Conservation (phyloP, 2,329 filamentous ascomycete genomes). For the Fusarium begoniae region DNA sequence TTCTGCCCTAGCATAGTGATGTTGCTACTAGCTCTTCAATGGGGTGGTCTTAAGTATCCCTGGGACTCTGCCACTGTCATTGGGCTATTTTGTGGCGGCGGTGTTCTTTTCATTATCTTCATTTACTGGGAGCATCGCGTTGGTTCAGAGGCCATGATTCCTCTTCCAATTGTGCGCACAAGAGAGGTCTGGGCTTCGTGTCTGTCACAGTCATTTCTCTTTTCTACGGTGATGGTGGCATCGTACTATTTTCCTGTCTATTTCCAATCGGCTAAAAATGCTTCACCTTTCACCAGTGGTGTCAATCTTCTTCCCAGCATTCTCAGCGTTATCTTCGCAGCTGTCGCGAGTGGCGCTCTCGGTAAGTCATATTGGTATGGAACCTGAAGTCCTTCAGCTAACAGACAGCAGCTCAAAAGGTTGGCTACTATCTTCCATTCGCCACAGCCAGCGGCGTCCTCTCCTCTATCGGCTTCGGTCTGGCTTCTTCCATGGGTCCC, state of each 20-base stretch:
- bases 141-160: conserved; percentile 61
- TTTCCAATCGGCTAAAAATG: conserved; percentile 58
- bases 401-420: conserved; percentile 32
- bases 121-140: conserved; percentile 54
- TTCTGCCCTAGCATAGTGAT: conserved; percentile 58
- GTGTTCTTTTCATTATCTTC: conserved; percentile 53
- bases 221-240: conserved; percentile 54
- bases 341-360: conserved; percentile 35
- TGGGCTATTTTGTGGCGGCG: conserved; percentile 56
- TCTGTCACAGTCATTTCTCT: conserved; percentile 54
- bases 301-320: conserved; percentile 44
- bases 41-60: conserved; percentile 57
- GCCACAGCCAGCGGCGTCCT: conserved; percentile 49
- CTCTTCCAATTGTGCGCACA: conserved; percentile 53
- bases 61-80: conserved; percentile 58
- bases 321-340: conserved; percentile 38
- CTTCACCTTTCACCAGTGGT: conserved; percentile 42
- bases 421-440: conserved; percentile 57
- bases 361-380: conserved; percentile 4
- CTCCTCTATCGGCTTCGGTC: conserved; percentile 49
- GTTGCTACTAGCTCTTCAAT: conserved; percentile 62
- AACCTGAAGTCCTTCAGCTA: neutral
- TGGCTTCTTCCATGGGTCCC: conserved; percentile 53
- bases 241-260: conserved; percentile 61
- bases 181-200: conserved; percentile 55